These are phyloP conservation scores for Termitomyces sp. DNA, from an alignment of 768 basidiomycete species.

Conservation along the genomic window DNA sequence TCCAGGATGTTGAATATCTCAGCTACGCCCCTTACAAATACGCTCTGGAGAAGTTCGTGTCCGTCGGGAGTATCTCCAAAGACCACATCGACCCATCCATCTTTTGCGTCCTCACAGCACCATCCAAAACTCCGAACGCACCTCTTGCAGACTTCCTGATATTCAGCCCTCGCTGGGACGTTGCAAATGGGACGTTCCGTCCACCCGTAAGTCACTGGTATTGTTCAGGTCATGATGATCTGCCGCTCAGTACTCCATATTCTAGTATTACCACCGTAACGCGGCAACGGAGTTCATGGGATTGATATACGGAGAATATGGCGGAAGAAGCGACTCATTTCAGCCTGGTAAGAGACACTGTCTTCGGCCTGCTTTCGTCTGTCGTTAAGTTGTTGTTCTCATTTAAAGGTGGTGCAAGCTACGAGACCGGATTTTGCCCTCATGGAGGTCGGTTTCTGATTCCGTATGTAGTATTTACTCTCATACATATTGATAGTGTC, in stretches of 20 bases:
- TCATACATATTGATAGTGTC: conserved; percentile 31
- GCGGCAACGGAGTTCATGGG: conserved; percentile 62
- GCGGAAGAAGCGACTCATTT: conserved; percentile 59
- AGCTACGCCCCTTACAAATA: conserved; percentile 66
- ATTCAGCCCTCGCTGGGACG: conserved; percentile 63
- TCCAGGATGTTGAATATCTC: background rate
- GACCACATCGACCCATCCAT: conserved; percentile 70
- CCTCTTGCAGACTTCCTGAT: conserved; percentile 62
- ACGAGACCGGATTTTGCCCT: conserved; percentile 59
- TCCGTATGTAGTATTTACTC: background rate
- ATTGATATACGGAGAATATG: conserved; percentile 56
- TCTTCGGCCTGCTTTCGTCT: no score
- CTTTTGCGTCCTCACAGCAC: conserved; percentile 64
- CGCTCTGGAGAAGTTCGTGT: conserved; percentile 56
- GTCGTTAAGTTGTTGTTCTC: background rate
- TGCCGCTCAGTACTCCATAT: background rate
- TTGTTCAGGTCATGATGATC: background rate
- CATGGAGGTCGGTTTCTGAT: conserved; percentile 43
- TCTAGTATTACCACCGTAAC: conserved; percentile 62
- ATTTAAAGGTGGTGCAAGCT: conserved; percentile 45
- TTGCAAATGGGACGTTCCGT: conserved; percentile 51
- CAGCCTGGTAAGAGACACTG: conserved; percentile 35
- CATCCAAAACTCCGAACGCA: conserved; percentile 52
- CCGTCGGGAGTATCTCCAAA: conserved; percentile 58
- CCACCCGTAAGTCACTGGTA: conserved; percentile 38